Conservation (phyloP, 768 basidiomycete species). For the Serpula lacrymans region DNA sequence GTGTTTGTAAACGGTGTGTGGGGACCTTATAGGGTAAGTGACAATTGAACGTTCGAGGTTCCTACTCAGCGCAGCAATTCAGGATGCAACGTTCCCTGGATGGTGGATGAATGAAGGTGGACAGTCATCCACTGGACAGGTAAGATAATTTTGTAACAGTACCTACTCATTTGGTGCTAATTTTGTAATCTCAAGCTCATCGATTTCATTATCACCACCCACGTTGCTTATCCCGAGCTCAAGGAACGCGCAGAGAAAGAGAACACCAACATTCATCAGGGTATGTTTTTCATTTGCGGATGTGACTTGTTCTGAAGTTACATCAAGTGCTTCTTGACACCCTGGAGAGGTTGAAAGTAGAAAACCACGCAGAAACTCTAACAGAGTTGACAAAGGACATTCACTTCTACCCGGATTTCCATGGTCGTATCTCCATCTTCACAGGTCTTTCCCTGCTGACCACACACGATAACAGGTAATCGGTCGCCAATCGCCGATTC, state of each 20-base stretch:
- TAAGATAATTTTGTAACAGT: slow-evolving; percentile 24
- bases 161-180: background rate
- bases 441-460: slow-evolving; percentile 1
- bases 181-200: slow-evolving; percentile 57
- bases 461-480: slow-evolving; percentile 58
- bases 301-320: background rate
- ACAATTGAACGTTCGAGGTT: slow-evolving; percentile 3
- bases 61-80: slow-evolving; percentile 9
- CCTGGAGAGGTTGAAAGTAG: slow-evolving; percentile 62
- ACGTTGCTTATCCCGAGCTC: slow-evolving; percentile 77
- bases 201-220: slow-evolving; percentile 91
- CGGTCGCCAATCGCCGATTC: slow-evolving; percentile 94
- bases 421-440: slow-evolving; percentile 47
- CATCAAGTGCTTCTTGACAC: slow-evolving; percentile 65
- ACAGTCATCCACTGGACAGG: slow-evolving; percentile 97
- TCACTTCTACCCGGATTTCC: slow-evolving; percentile 94
- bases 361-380: slow-evolving; percentile 52
- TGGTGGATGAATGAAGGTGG: slow-evolving; percentile 99
- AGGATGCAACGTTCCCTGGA: slow-evolving; percentile 87
- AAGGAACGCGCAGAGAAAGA: slow-evolving; percentile 58
- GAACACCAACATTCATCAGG: slow-evolving; percentile 54
- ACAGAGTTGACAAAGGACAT: slow-evolving; percentile 88
- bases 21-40: slow-evolving; percentile 77
- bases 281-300: slow-evolving; percentile 26
- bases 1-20: slow-evolving; percentile 91